Conservation (phyloP, 192 early-diverging fungal genomes). For the Backusella macrospora region DNA sequence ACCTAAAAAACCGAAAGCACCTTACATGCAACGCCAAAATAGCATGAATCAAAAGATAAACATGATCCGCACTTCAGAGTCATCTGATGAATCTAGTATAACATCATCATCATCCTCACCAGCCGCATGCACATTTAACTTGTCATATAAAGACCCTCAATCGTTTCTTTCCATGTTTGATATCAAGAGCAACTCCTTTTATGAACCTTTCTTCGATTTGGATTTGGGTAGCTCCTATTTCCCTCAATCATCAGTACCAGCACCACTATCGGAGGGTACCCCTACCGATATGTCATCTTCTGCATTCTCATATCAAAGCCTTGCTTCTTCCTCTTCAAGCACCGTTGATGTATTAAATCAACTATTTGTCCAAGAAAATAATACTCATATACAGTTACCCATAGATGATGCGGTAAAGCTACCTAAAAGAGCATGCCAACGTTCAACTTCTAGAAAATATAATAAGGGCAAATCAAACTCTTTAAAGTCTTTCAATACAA, state of each 20-base stretch:
- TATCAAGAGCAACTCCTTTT: constrained; percentile 38
- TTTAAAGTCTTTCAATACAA: neutral
- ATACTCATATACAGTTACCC: neutral
- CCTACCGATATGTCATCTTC: constrained; percentile 10
- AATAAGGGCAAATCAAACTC: neutral
- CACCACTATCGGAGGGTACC: neutral
- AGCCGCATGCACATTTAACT: constrained; percentile 43
- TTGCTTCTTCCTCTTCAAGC: neutral
- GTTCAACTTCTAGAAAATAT: neutral
- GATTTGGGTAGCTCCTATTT: constrained; percentile 5
- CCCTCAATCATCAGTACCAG: neutral
- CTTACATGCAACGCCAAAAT: neutral
- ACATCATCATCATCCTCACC: constrained; percentile 40
- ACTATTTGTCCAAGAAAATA: neutral
- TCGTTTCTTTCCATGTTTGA: constrained; percentile 32
- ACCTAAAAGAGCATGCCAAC: neutral
- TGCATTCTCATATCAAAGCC: constrained; percentile 11
- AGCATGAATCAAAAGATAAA: constrained; percentile 22
- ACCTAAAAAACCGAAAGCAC: constrained; percentile 1
- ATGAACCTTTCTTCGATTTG: constrained; percentile 27
- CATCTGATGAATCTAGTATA: constrained; percentile 41
- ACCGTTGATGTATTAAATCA: neutral
- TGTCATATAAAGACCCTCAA: constrained; percentile 34
- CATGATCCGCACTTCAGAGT: constrained; percentile 27
- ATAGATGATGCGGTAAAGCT: neutral